Percentiles rank a stretch among this genome's conserved stretches.
Conservation (phyloP, 768 basidiomycete species). For the Suillus tomentosus region DNA sequence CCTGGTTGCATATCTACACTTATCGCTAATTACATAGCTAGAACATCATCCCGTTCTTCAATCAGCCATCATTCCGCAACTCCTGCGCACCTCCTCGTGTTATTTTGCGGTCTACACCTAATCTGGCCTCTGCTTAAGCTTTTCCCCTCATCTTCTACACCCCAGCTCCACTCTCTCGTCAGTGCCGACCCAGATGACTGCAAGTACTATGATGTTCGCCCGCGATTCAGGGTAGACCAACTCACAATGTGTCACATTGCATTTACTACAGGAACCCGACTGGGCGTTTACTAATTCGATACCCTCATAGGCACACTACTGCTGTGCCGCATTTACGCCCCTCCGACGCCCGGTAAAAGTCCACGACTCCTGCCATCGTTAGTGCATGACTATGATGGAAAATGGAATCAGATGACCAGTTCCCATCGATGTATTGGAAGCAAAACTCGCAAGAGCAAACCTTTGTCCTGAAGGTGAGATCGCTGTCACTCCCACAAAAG, state of each 20-base stretch:
- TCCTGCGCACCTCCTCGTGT: background rate
- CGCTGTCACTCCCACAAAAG: background rate
- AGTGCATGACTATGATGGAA: conserved; percentile 15
- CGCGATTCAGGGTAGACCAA: background rate
- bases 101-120: background rate
- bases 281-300: background rate
- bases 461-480: background rate
- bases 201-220: background rate
- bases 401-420: background rate
- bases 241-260: background rate
- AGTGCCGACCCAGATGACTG: background rate
- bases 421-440: conserved; percentile 26
- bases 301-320: background rate
- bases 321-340: background rate
- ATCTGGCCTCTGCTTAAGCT: background rate
- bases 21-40: no score
- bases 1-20: no score
- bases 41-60: background rate
- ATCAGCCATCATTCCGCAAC: background rate
- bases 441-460: conserved; percentile 19
- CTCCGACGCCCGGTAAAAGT: background rate
- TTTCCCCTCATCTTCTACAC: no score
- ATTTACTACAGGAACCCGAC: background rate
- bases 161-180: background rate
- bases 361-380: background rate